Evolutionary conservation across 139 green algal species (phyloP).

Genomic region (Auxenochlorella protothecoides): DNA sequence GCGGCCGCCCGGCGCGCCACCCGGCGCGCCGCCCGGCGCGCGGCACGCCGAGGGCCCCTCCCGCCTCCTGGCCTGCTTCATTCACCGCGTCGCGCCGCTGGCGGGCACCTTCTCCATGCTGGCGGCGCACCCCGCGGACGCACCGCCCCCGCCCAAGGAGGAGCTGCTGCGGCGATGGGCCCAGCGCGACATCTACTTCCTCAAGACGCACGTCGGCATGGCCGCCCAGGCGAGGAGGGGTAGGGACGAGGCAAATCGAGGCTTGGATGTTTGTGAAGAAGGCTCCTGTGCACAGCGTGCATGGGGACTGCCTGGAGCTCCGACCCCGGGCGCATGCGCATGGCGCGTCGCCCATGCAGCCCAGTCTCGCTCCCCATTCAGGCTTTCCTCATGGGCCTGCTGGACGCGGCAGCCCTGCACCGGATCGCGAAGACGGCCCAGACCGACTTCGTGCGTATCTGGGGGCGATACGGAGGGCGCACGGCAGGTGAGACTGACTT

Average conservation of each 20-base stretch:
- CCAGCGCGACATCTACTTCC: slow-evolving; percentile 27
- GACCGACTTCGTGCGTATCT: slow-evolving; percentile 19
- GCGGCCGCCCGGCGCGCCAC: no score
- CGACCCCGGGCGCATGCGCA: no score
- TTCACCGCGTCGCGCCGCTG: slow-evolving; percentile 28
- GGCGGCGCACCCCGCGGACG: not conserved
- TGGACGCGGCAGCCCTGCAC: slow-evolving; percentile 24
- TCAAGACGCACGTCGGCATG: slow-evolving; percentile 39
- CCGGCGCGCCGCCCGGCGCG: no score
- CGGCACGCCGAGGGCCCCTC: slow-evolving; percentile 1
- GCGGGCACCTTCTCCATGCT: slow-evolving; percentile 22
- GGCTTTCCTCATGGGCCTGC: slow-evolving; percentile 20
- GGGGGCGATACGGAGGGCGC: slow-evolving; percentile 14
- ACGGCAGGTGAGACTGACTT: slow-evolving; percentile 1
- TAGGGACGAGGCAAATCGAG: no score
- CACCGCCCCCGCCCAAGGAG: slow-evolving; percentile 12
- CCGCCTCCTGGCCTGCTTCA: slow-evolving; percentile 32
- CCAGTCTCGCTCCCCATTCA: not conserved
- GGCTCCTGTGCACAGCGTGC: no score
- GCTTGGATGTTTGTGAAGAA: no score
- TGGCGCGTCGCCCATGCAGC: no score
- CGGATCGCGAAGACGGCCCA: slow-evolving; percentile 17
- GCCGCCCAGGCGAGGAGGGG: slow-evolving; percentile 1
- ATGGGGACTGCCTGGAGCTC: no score
- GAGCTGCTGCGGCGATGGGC: slow-evolving; percentile 25